phyloP scores from a whole-genome alignment of 164 flowering plant species.

The Santalum album region DNA sequence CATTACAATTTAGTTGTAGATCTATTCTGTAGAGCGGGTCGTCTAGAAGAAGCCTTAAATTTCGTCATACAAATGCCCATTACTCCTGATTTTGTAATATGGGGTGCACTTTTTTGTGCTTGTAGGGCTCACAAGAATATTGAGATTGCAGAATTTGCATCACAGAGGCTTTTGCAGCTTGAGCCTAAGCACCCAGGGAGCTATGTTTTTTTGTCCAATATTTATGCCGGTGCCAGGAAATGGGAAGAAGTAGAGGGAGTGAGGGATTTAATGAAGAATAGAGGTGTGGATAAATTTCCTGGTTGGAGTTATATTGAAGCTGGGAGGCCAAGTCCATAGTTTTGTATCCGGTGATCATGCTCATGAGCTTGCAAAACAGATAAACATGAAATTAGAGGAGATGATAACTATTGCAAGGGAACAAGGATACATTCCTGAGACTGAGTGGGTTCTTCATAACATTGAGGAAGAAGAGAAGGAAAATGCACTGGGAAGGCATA shows the following conservation, averaged over 20 bases:
- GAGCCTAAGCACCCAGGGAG: conserved; percentile 43
- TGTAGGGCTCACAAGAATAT: conserved; percentile 43
- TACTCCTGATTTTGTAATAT: conserved; percentile 41
- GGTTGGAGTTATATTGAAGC: conserved; percentile 51
- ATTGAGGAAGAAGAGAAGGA: conserved; percentile 60
- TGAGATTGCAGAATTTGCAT: conserved; percentile 34
- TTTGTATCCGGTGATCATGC: conserved; percentile 35
- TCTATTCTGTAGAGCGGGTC: conserved; percentile 43
- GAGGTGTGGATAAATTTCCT: conserved; percentile 28
- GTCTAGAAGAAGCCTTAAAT: conserved; percentile 31
- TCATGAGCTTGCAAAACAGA: conserved; percentile 19
- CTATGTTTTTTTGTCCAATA: conserved; percentile 37
- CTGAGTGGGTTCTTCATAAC: conserved; percentile 39
- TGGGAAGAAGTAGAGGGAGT: conserved; percentile 43
- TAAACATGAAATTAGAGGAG: conserved; percentile 30
- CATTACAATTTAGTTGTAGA: conserved; percentile 43
- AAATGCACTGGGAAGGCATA: conserved; percentile 36
- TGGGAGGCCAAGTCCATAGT: conserved; percentile 25
- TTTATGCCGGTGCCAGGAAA: conserved; percentile 32
- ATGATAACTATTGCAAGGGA: conserved; percentile 18
- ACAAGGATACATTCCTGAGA: conserved; percentile 37
- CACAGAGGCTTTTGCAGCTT: conserved; percentile 32
- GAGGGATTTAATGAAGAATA: conserved; percentile 29
- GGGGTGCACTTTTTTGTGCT: conserved; percentile 56
- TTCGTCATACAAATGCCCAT: conserved; percentile 38